Evolutionary conservation across 495 filamentous ascomycete genomes (phyloP), one percentile per base, ranked within the genome.

Genomic region (Schizothecium vesticola): DNA sequence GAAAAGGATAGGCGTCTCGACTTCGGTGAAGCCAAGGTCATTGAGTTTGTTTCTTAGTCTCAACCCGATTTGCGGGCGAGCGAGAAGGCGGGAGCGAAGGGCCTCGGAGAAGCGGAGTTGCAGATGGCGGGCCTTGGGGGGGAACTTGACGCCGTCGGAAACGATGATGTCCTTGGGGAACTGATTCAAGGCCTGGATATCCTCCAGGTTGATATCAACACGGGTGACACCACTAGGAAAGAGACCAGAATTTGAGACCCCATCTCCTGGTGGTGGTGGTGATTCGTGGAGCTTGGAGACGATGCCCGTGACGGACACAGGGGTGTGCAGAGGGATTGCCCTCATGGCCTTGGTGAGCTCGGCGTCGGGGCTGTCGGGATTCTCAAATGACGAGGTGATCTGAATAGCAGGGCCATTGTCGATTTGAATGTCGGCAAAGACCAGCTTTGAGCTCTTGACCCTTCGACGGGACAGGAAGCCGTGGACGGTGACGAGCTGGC

Each of bases 1-100:
- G 85, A 99, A 99, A 19, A 99, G 82, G 16, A 97, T 76, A 3
- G 95, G 95, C 0, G 95, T 99, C 73, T 98, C 96, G 56, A 97
- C 84, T 69, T 97, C 91, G 7, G 86, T 76, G 71, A 97, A 97
- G 0, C 79, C 80, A 8, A 80, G 74, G 0, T 77, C 69, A 22
- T 79, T 73, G 63, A 95, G 79, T 11, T 83, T 77, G 25, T 82
- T 73, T 22, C 89, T 83, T 65, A 90, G 85, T 76, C 51, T 83
- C 82, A 16, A 84, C 1, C 84, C 36, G 78, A 72, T 56, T 83
- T 82, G 23, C 88, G 87, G 73, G 90, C 88, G 12, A 67, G 71
- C 26, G 93, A 73, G 59, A 0, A 77, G 79, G 19, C 93, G 87
- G 8, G 88, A 76, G 8, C 85, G 85, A 0, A 97, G 78, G 13